Evolutionary conservation across 2,329 filamentous ascomycete genomes (phyloP).

Genomic region (Corinectria fuckeliana): DNA sequence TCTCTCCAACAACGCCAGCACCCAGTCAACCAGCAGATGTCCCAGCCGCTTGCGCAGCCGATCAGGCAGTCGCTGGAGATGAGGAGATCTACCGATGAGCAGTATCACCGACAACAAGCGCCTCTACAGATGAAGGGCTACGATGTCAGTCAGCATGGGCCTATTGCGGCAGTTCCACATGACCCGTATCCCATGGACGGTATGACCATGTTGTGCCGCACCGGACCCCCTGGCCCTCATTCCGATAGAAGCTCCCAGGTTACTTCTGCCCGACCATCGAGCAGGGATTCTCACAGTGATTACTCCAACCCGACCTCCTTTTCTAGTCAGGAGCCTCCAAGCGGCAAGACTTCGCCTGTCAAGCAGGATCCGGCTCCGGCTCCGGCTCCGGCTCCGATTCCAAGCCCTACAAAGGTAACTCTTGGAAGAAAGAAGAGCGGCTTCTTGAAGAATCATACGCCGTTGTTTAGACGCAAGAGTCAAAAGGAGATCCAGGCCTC

Average conservation of each 20-base stretch:
- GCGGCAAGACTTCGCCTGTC: constrained; percentile 74
- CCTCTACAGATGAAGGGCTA: constrained; percentile 32
- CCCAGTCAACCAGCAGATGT: constrained; percentile 4
- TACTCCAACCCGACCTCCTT: constrained; percentile 88
- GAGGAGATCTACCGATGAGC: constrained; percentile 34
- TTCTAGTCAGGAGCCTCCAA: constrained; percentile 82
- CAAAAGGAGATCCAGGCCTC: constrained; percentile 68
- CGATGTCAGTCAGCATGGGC: constrained; percentile 62
- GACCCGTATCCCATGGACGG: constrained; percentile 94
- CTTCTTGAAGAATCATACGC: constrained; percentile 92
- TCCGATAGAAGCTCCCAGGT: constrained; percentile 60
- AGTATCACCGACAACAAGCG: constrained; percentile 27
- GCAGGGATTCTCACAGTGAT: constrained; percentile 88
- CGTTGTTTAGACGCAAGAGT: constrained; percentile 86
- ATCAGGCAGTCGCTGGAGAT: constrained; percentile 33
- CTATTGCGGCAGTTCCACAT: constrained; percentile 77
- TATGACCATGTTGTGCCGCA: constrained; percentile 96
- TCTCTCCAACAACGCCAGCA: constrained; percentile 11
- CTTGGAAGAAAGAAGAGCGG: constrained; percentile 76
- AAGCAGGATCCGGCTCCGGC: constrained; percentile 66
- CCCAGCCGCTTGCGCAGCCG: constrained; percentile 19
- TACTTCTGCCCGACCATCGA: constrained; percentile 75
- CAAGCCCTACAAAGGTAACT: constrained; percentile 68
- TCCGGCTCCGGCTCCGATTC: too few species aligned
- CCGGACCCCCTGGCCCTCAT: constrained; percentile 70